phyloP scores from a whole-genome alignment of 2,329 filamentous ascomycete genomes.

The Calcarisporium arbuscula region DNA sequence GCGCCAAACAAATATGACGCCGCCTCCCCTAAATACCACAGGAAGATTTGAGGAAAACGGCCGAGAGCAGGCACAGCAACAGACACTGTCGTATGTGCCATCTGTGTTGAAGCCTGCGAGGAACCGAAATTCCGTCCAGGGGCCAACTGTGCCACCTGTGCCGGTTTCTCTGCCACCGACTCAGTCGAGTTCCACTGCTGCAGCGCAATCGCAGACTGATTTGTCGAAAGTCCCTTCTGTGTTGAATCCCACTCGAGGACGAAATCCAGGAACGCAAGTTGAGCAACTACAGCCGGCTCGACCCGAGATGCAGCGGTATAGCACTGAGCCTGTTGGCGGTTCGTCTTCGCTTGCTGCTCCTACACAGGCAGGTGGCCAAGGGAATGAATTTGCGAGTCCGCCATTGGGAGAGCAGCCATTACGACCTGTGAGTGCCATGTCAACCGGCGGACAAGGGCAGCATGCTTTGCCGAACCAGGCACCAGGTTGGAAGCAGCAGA shows the following conservation, averaged over 20 bases:
- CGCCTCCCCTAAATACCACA: too few species aligned
- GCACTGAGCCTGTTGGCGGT: not conserved
- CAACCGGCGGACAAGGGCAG: constrained; percentile 3
- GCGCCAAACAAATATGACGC: too few species aligned
- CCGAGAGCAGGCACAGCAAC: not conserved
- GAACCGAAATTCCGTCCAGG: constrained; percentile 4
- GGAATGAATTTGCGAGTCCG: not conserved
- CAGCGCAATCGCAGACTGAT: too few species aligned
- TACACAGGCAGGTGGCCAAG: too few species aligned
- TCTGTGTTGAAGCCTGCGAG: constrained; percentile 8
- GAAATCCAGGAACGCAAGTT: not conserved
- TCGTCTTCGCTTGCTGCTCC: not conserved
- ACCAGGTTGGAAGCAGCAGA: constrained; percentile 3
- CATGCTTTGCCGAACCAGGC: not conserved
- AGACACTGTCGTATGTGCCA: constrained; percentile 4
- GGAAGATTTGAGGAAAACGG: not conserved
- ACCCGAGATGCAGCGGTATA: not conserved
- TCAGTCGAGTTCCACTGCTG: too few species aligned
- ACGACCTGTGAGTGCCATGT: constrained; percentile 10
- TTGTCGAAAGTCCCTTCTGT: constrained; percentile 12
- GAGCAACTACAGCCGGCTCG: not conserved
- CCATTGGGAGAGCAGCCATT: constrained; percentile 5
- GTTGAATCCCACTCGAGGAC: constrained; percentile 12
- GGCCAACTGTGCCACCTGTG: not conserved
- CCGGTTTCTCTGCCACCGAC: not conserved